Evolutionary conservation across 768 basidiomycete species (phyloP).

Genomic region (Trametes sanguinea): DNA sequence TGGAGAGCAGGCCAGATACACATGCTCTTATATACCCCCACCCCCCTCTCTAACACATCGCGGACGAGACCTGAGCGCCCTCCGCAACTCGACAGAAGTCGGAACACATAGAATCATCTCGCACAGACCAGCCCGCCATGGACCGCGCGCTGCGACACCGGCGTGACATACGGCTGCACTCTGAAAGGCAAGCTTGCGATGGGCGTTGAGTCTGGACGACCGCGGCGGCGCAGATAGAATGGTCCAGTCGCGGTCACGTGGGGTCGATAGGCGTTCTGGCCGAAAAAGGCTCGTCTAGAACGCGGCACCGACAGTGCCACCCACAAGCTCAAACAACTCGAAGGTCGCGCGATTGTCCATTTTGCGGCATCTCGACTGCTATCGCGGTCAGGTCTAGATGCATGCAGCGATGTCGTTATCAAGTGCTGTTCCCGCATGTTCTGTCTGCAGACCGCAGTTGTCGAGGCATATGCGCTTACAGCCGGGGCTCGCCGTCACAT

Average conservation of each 20-base stretch:
- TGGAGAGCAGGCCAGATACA: conserved; percentile 22
- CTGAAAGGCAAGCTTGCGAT: conserved; percentile 5
- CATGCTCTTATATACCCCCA: conserved; percentile 16
- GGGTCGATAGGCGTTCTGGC: conserved; percentile 21
- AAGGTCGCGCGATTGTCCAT: not conserved
- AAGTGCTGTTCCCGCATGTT: too few relatives aligned
- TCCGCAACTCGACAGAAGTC: conserved; percentile 15
- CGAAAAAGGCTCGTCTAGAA: conserved; percentile 21
- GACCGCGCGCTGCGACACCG: conserved; percentile 6
- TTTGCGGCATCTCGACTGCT: too few relatives aligned
- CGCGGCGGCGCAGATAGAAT: conserved; percentile 11
- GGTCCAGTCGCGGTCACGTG: conserved; percentile 25
- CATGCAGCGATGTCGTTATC: not conserved
- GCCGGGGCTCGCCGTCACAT: too few relatives aligned
- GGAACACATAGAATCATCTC: conserved; percentile 24
- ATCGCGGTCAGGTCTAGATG: not conserved
- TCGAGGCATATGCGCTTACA: too few relatives aligned
- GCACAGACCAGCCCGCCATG: conserved; percentile 19
- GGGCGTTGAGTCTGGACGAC: conserved; percentile 9
- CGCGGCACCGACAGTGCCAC: conserved; percentile 6
- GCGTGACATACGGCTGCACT: not conserved
- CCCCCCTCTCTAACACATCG: not conserved
- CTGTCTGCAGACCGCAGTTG: too few relatives aligned
- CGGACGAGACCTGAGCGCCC: not conserved
- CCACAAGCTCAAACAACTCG: conserved; percentile 20